Conservation (phyloP, 2,329 filamentous ascomycete species). For the Madurella fahalii region DNA sequence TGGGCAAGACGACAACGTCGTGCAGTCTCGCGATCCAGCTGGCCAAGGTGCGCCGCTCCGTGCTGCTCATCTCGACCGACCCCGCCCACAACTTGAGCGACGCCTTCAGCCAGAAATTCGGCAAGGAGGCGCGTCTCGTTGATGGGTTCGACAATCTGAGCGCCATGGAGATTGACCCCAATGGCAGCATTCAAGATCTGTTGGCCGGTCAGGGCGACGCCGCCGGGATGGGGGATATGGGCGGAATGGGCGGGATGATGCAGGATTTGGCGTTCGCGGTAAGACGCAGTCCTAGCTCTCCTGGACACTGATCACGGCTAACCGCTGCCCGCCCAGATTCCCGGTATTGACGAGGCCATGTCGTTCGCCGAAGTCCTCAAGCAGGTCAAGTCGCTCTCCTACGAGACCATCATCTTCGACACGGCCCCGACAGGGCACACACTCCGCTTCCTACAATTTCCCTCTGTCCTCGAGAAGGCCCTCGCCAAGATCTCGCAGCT, state of each 20-base stretch:
- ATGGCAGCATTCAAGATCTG: conserved; percentile 94
- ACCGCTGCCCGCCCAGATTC: conserved; percentile 60
- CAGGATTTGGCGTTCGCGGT: conserved; percentile 96
- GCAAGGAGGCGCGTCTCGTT: conserved; percentile 91
- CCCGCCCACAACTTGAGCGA: conserved; percentile 97
- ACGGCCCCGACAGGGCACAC: conserved; percentile 97
- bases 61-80: conserved; percentile 96
- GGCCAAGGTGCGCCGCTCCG: conserved; percentile 87
- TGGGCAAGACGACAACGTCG: conserved; percentile 98
- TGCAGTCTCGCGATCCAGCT: conserved; percentile 98
- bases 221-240: conserved; percentile 56
- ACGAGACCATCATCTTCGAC: conserved; percentile 99
- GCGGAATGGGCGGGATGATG: conserved; percentile 89
- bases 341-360: conserved; percentile 98
- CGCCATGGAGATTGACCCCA: conserved; percentile 99
- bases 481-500: conserved; percentile 96
- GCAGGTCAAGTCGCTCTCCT: conserved; percentile 97
- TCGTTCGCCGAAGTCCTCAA: conserved; percentile 98
- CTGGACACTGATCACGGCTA: not conserved
- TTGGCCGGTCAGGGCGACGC: conserved; percentile 69
- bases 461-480: conserved; percentile 95
- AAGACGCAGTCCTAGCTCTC: conserved; percentile 32
- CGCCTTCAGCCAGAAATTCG: conserved; percentile 98
- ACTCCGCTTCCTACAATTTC: conserved; percentile 96
- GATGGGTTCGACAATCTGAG: conserved; percentile 91